Percentiles rank a stretch among this genome's conserved stretches.
Evolutionary conservation across 768 basidiomycete genomes (phyloP).

Genomic region (Boletus pseudopeckii): DNA sequence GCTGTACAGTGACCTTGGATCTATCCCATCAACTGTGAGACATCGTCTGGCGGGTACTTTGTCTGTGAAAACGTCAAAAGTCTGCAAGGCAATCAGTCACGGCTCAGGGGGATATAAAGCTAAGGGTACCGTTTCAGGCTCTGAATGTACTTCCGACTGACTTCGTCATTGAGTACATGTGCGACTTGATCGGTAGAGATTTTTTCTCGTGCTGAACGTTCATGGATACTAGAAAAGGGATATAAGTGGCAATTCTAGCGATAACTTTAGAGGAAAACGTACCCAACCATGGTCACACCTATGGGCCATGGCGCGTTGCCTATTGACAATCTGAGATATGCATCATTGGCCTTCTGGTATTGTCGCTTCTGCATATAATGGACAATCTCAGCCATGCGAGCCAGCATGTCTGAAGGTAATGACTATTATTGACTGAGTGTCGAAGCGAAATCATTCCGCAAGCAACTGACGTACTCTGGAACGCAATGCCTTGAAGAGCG

Average conservation of each 20-base stretch:
- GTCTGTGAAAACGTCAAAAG: constrained; percentile 94
- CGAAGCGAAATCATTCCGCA: not conserved
- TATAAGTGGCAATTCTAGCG: not conserved
- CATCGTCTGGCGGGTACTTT: constrained; percentile 90
- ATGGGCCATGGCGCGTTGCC: constrained; percentile 99
- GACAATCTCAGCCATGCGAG: constrained; percentile 87
- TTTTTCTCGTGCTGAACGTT: constrained; percentile 96
- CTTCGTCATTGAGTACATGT: constrained; percentile 98
- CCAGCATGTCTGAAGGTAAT: constrained; percentile 80
- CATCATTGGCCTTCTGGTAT: constrained; percentile 95
- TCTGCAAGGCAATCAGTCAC: constrained; percentile 40
- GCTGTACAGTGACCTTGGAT: not conserved
- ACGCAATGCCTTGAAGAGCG: constrained; percentile 86
- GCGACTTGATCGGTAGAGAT: constrained; percentile 97
- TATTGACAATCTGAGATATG: constrained; percentile 94
- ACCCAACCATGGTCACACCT: constrained; percentile 99
- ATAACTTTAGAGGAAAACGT: constrained; percentile 26
- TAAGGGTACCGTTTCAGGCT: constrained; percentile 83
- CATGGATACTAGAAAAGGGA: constrained; percentile 71
- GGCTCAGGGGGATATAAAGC: not conserved
- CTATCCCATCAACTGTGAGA: constrained; percentile 89
- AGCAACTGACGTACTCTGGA: constrained; percentile 62
- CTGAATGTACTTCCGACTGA: constrained; percentile 98
- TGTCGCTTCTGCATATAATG: constrained; percentile 95
- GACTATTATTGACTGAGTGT: constrained; percentile 42